Conservation (phyloP, 495 filamentous ascomycete species). For the Aspergillus biplanus region DNA sequence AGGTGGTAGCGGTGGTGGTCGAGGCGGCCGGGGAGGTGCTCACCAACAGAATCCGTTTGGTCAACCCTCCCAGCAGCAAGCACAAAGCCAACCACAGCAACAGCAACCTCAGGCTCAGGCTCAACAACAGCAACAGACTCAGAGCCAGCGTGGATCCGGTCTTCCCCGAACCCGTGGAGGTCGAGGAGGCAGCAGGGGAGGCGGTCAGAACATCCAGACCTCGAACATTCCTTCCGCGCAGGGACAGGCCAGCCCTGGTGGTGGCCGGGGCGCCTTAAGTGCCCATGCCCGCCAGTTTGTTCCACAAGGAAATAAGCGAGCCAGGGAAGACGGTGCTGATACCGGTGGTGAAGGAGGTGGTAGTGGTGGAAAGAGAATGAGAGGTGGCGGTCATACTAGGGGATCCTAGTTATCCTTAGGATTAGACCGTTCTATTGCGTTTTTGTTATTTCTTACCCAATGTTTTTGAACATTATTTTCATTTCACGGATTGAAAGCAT, state of each 20-base stretch:
- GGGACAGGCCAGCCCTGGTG: constrained; percentile 34
- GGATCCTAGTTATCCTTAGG: constrained; percentile 28
- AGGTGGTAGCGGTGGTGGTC: constrained; percentile 28
- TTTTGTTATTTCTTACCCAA: constrained; percentile 23
- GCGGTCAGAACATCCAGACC: constrained; percentile 40
- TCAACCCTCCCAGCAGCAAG: constrained; percentile 5
- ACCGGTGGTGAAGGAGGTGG: constrained; percentile 40
- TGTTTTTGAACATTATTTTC: constrained; percentile 21
- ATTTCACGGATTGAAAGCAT: background rate
- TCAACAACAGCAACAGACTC: constrained; percentile 28
- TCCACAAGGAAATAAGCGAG: constrained; percentile 66
- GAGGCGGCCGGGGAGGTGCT: constrained; percentile 36
- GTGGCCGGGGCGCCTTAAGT: constrained; percentile 49
- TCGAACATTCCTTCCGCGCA: constrained; percentile 32
- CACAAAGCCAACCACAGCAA: constrained; percentile 24
- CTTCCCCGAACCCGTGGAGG: constrained; percentile 52
- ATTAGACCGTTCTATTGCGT: background rate
- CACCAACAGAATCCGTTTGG: constrained; percentile 37
- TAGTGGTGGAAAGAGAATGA: constrained; percentile 55
- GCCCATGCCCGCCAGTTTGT: constrained; percentile 63
- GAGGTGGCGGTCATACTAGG: constrained; percentile 51
- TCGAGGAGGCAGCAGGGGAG: constrained; percentile 51
- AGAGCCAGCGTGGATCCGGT: constrained; percentile 43
- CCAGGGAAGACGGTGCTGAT: constrained; percentile 63
- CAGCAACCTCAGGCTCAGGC: constrained; percentile 29